A percentile compares a stretch with the other conserved stretches of the same genome.
Conservation (phyloP, 129 eudicot genomes). For the Solidago caesia region DNA sequence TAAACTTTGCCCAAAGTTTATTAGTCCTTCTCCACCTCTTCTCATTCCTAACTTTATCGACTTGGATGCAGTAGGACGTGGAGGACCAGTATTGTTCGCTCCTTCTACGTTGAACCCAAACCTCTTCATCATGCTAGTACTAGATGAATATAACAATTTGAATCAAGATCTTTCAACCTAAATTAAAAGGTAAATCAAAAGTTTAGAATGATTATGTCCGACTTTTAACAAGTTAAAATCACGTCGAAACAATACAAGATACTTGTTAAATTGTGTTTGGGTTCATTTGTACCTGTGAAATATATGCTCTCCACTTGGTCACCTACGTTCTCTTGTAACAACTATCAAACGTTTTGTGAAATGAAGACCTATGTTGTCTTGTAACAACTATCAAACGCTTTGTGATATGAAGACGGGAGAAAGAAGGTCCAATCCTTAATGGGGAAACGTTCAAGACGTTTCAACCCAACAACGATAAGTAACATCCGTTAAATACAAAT, state of each 20-base stretch:
- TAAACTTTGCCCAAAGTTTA: slow-evolving; percentile 58
- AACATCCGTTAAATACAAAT: not conserved
- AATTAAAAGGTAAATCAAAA: no score
- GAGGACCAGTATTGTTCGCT: slow-evolving; percentile 32
- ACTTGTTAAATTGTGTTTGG: no score
- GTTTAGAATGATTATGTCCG: no score
- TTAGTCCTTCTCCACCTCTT: slow-evolving; percentile 80
- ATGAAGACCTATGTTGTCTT: slow-evolving; percentile 41
- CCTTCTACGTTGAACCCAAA: slow-evolving; percentile 67
- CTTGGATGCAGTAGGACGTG: slow-evolving; percentile 51
- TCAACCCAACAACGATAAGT: not conserved
- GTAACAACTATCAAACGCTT: slow-evolving; percentile 36
- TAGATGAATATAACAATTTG: slow-evolving; percentile 39
- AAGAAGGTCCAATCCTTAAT: slow-evolving; percentile 23
- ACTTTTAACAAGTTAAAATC: no score
- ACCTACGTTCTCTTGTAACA: slow-evolving; percentile 45
- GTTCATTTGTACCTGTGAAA: no score
- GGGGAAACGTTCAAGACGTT: slow-evolving; percentile 5
- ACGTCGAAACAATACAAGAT: no score
- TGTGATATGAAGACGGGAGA: slow-evolving; percentile 9
- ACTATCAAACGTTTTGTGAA: slow-evolving; percentile 34
- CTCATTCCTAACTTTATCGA: slow-evolving; percentile 60
- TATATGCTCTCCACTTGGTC: slow-evolving; percentile 23
- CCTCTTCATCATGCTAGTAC: slow-evolving; percentile 45
- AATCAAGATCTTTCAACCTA: slow-evolving; percentile 51